Conservation (phyloP, 768 basidiomycete species). For the Amanita pallidorosea region DNA sequence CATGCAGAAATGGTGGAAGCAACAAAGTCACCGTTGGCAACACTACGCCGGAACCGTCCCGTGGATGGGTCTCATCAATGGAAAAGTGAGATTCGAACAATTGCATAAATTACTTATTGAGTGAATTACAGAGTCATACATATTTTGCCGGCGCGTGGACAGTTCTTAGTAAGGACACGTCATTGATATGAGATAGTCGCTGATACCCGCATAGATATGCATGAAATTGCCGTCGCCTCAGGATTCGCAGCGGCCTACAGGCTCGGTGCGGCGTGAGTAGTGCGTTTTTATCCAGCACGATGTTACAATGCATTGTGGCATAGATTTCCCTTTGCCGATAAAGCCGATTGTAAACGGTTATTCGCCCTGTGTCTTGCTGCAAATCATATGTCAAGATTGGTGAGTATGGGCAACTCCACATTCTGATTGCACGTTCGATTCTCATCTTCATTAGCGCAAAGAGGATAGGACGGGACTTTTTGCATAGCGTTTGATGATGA, state of each 20-base stretch:
- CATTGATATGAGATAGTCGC: not conserved
- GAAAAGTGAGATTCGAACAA: slow-evolving; percentile 11
- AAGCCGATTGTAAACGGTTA: slow-evolving; percentile 19
- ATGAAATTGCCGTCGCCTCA: slow-evolving; percentile 28
- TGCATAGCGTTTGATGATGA: not conserved
- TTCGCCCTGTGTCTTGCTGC: slow-evolving; percentile 18
- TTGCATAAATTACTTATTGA: not conserved
- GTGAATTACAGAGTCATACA: slow-evolving; percentile 16
- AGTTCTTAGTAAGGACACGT: slow-evolving; percentile 16
- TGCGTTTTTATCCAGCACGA: not conserved
- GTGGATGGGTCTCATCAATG: slow-evolving; percentile 27
- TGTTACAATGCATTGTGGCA: not conserved
- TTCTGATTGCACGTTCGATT: not conserved
- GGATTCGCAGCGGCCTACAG: slow-evolving; percentile 27
- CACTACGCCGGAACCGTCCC: slow-evolving; percentile 27
- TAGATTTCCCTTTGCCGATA: slow-evolving; percentile 22
- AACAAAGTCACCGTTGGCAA: slow-evolving; percentile 41
- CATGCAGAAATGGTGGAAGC: slow-evolving; percentile 41
- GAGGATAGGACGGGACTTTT: slow-evolving; percentile 5
- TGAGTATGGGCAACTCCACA: not conserved
- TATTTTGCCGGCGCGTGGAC: slow-evolving; percentile 28
- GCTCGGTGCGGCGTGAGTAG: slow-evolving; percentile 23
- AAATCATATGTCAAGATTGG: slow-evolving; percentile 12
- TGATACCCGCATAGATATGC: slow-evolving; percentile 18
- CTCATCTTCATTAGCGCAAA: slow-evolving; percentile 2